Evolutionary conservation across 164 flowering plant genomes (phyloP).

Genomic region (Magnolia kwangsiensis): DNA sequence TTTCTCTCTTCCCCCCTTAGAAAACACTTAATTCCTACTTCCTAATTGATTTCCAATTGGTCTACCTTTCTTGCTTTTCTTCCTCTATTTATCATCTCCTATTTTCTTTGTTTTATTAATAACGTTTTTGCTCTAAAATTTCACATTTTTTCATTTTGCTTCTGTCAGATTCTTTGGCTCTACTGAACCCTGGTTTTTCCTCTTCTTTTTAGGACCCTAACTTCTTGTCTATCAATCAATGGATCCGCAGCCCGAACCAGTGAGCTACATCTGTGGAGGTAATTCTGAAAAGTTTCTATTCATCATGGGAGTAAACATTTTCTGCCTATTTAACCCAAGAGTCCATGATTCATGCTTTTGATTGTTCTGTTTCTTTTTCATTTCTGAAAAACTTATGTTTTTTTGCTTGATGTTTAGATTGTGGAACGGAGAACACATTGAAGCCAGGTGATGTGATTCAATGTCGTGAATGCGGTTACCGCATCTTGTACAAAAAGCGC

Average conservation of each 20-base stretch:
- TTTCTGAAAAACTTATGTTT: background rate
- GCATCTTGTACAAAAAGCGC: slow-evolving; percentile 92
- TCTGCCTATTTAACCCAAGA: background rate
- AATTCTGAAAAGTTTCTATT: background rate
- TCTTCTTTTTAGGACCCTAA: too few species aligned
- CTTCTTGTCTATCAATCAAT: slow-evolving; percentile 16
- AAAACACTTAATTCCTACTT: too few species aligned
- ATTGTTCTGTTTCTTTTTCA: background rate
- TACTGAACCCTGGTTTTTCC: too few species aligned
- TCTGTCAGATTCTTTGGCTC: too few species aligned
- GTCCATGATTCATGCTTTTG: background rate
- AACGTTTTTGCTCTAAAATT: too few species aligned
- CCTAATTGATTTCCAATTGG: too few species aligned
- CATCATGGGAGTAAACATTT: background rate
- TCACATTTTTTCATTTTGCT: too few species aligned
- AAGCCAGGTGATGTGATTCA: slow-evolving; percentile 91
- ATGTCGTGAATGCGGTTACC: slow-evolving; percentile 92
- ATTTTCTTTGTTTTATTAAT: too few species aligned
- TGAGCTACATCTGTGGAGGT: slow-evolving; percentile 89
- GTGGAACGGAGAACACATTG: slow-evolving; percentile 83
- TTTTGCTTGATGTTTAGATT: slow-evolving; percentile 37
- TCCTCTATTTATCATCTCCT: too few species aligned
- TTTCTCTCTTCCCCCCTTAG: too few species aligned
- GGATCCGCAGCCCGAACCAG: slow-evolving; percentile 84
- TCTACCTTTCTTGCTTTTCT: too few species aligned